A percentile compares a stretch with the other conserved stretches of the same genome.
Evolutionary conservation across 768 basidiomycete species (phyloP).

Genomic region (Boletus patriciae): DNA sequence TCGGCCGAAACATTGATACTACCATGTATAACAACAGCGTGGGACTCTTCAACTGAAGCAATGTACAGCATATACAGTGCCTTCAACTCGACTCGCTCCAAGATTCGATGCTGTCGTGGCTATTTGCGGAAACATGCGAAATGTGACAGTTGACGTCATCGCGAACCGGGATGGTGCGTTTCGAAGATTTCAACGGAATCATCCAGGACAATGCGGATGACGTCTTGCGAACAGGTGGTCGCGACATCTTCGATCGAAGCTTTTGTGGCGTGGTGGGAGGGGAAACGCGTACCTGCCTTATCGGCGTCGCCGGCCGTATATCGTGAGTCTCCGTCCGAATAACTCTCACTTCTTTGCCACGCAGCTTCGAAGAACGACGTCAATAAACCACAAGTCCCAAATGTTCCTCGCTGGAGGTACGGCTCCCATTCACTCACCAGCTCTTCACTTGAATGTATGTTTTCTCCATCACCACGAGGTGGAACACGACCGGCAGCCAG

Average conservation of each 20-base stretch:
- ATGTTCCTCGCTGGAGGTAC: slow-evolving; percentile 1
- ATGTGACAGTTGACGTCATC: slow-evolving; percentile 7
- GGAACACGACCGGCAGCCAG: slow-evolving; percentile 3
- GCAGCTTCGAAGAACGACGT: slow-evolving; percentile 13
- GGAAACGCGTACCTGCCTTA: slow-evolving; percentile 16
- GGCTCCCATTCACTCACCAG: slow-evolving; percentile 19
- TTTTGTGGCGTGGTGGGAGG: slow-evolving; percentile 31
- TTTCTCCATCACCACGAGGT: slow-evolving; percentile 21
- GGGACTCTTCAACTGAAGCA: slow-evolving; percentile 5
- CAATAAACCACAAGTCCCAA: not conserved
- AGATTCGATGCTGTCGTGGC: slow-evolving; percentile 39
- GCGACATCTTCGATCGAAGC: slow-evolving; percentile 12
- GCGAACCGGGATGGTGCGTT: not conserved
- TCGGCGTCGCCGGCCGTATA: slow-evolving; percentile 21
- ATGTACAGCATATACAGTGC: not conserved
- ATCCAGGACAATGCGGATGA: slow-evolving; percentile 32
- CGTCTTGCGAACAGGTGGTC: slow-evolving; percentile 16
- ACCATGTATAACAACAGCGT: slow-evolving; percentile 17
- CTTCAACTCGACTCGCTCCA: slow-evolving; percentile 28
- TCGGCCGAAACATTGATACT: not conserved
- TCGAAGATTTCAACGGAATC: slow-evolving; percentile 18
- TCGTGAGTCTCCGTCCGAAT: not conserved
- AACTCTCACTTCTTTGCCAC: not conserved
- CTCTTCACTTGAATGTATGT: slow-evolving; percentile 4
- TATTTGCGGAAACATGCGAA: slow-evolving; percentile 13